phyloP scores from a whole-genome alignment of 2,329 filamentous ascomycete species.

The Remersonia thermophila region DNA sequence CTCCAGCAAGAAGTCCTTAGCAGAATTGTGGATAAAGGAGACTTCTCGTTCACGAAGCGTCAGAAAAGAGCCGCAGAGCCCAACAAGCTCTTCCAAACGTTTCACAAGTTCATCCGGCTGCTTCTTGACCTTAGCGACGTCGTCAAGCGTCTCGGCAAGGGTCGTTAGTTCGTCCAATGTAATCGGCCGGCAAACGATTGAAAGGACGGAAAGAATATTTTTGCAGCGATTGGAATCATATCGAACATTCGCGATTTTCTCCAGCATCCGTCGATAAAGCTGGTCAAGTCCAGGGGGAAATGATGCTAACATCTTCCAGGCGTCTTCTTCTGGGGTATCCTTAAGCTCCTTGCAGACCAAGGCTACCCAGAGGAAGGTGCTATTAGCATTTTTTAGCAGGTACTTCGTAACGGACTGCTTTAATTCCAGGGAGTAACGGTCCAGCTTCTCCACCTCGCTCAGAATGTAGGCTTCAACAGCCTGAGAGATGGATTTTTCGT shows the following conservation, averaged over 20 bases:
- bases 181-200: slow-evolving; percentile 8
- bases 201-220: slow-evolving; percentile 7
- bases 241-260: slow-evolving; percentile 3
- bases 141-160: slow-evolving; percentile 5
- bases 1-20: slow-evolving; percentile 10
- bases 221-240: slow-evolving; percentile 6
- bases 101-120: too few relatives aligned
- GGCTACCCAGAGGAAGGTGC: slow-evolving; percentile 34
- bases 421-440: slow-evolving; percentile 11
- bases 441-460: slow-evolving; percentile 22
- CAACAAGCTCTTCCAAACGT: slow-evolving; percentile 6
- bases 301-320: slow-evolving; percentile 1
- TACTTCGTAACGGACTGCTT: slow-evolving; percentile 13
- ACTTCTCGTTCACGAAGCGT: slow-evolving; percentile 7
- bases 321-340: slow-evolving; percentile 6
- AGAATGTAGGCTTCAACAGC: slow-evolving; percentile 29
- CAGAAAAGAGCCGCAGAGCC: slow-evolving; percentile 10
- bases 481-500: slow-evolving; percentile 16
- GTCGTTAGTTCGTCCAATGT: slow-evolving; percentile 4
- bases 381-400: slow-evolving; percentile 20
- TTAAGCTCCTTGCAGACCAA: slow-evolving; percentile 26
- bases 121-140: background rate
- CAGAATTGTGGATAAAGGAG: slow-evolving; percentile 10
- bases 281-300: slow-evolving; percentile 11
- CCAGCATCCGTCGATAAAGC: slow-evolving; percentile 8